phyloP scores from a whole-genome alignment of 2,329 filamentous ascomycete genomes.

The Leptosphaerulina australis region DNA sequence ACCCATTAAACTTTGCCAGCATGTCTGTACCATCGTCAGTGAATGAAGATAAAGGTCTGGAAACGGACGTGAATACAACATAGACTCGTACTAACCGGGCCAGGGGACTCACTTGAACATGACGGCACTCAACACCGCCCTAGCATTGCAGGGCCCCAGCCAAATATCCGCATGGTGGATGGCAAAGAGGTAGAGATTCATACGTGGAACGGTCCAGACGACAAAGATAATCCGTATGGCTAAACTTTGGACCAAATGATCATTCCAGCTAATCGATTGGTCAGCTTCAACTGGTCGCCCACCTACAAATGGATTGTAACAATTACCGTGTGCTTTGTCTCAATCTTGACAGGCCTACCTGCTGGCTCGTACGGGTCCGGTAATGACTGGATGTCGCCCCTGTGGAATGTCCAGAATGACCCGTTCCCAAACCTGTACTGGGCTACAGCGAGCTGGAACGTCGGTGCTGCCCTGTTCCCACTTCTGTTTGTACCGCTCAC shows the following conservation, averaged over 20 bases:
- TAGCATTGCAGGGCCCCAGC: constrained; percentile 5
- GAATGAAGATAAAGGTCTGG: constrained; percentile 19
- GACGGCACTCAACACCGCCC: constrained; percentile 9
- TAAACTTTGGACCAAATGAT: too few relatives aligned
- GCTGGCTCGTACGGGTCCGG: constrained; percentile 51
- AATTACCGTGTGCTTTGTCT: constrained; percentile 52
- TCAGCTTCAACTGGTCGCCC: constrained; percentile 51
- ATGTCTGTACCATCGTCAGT: constrained; percentile 20
- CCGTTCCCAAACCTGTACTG: constrained; percentile 49
- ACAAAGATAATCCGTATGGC: constrained; percentile 34
- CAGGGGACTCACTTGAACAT: constrained; percentile 5
- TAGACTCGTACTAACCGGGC: background rate
- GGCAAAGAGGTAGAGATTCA: constrained; percentile 35
- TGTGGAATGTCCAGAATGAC: constrained; percentile 47
- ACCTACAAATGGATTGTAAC: constrained; percentile 52
- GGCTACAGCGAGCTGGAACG: constrained; percentile 48
- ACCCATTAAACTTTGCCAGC: background rate
- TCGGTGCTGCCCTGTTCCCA: constrained; percentile 51
- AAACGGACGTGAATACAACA: background rate
- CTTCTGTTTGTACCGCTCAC: constrained; percentile 51
- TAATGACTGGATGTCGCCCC: constrained; percentile 40
- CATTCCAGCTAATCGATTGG: background rate
- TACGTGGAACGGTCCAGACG: constrained; percentile 31
- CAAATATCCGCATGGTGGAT: constrained; percentile 20
- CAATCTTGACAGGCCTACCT: constrained; percentile 51